Percentiles rank a stretch among this genome's conserved stretches.
Evolutionary conservation across 305 asterid species (phyloP).

Genomic region (Caryopteris hybrid): DNA sequence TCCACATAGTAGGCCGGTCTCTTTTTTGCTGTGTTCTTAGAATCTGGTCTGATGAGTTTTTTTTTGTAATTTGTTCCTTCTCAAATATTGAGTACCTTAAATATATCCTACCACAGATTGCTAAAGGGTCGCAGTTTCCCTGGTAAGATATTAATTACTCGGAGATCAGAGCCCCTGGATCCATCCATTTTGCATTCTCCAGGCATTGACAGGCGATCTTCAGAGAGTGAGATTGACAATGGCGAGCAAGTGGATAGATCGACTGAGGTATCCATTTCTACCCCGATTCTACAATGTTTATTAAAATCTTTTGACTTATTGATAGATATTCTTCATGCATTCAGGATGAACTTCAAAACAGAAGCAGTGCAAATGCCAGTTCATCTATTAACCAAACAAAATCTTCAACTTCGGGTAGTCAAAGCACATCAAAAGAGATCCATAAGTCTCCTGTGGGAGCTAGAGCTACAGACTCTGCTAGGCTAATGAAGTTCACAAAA

Average conservation of each 20-base stretch:
- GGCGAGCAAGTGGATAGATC: constrained; percentile 42
- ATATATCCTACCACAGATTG: constrained; percentile 46
- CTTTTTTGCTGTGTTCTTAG: neutral
- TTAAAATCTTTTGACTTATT: constrained; percentile 10
- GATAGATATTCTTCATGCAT: constrained; percentile 18
- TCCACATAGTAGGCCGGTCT: neutral
- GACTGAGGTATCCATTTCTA: constrained; percentile 41
- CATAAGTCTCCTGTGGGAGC: constrained; percentile 68
- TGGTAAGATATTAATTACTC: constrained; percentile 80
- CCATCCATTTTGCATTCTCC: constrained; percentile 60
- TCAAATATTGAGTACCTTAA: neutral
- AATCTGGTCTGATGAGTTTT: no score
- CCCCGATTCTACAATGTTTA: neutral
- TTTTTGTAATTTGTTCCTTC: constrained; percentile 6
- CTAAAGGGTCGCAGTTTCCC: constrained; percentile 98
- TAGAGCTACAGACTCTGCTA: constrained; percentile 91
- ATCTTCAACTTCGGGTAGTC: constrained; percentile 36
- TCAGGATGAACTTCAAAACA: constrained; percentile 59
- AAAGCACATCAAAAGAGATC: constrained; percentile 47
- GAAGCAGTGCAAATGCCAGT: constrained; percentile 47
- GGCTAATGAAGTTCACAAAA: constrained; percentile 87
- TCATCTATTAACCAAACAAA: constrained; percentile 46
- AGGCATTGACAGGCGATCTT: constrained; percentile 35
- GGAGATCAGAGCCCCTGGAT: constrained; percentile 62
- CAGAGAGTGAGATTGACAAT: constrained; percentile 43